Evolutionary conservation across 192 early-diverging fungal genomes (phyloP), one percentile per base, ranked within the genome.

Genomic region (Kickxella alabastrina): DNA sequence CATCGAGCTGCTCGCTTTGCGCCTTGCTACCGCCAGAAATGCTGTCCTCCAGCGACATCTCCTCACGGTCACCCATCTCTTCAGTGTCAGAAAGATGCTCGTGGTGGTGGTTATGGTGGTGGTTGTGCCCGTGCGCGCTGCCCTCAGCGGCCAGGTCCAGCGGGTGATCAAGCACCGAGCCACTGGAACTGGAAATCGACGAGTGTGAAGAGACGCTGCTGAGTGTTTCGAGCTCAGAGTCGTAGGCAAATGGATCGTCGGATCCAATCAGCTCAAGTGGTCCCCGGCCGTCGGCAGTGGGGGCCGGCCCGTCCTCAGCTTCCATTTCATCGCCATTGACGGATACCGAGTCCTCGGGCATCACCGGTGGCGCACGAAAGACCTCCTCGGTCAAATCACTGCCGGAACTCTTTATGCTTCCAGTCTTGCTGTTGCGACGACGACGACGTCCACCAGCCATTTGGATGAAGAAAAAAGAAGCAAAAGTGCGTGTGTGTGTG

Each of bases 141-240:
- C 19, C 26, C 4, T 6, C 47, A 10, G 52, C 22, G 9, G 36
- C 13, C 3, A 57, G 48, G 15, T 27, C 59, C 8, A 55, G 32
- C 23, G 54, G 48, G n/a, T 44, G 54, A 12, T 68, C 71, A 2
- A 67, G 41, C 1, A 55, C 24, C 27, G 64, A 67, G 38, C 51
- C 28, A 18, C 34, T 45, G 0, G 71, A 55, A 48, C 71, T 62
- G 31, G 64, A 54, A n/a, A 75, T 75, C 10, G 71, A 75, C 19
- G 64, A 59, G 40, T 67, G 71, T 17, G 73, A 76, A 0, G 73
- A 76, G 21, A 76, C 67, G 26, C 62, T 76, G 62, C 66, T 76
- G 3, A 76, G 66, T 6, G 73, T 76, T 34, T 76, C 73, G 18
- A 76, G 45, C 19, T 76, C 73, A 1, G 73, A 76, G 58, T 76